These are phyloP conservation scores for Phytophthora tentaculata DNA, from an alignment of 352 stramenopile species.

Conservation along the genomic window DNA sequence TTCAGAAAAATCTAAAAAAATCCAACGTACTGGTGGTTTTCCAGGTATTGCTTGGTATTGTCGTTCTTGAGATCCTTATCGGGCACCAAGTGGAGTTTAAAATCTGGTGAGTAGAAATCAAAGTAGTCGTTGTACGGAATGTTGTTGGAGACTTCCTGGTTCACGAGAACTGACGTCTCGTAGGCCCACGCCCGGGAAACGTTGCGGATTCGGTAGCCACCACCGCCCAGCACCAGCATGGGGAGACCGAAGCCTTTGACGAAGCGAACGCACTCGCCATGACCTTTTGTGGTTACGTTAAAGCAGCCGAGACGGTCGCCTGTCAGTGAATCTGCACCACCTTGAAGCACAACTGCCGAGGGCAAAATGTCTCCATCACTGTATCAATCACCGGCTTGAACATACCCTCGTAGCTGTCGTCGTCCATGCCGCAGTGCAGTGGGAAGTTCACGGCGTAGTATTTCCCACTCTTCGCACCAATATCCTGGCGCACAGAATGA, in stretches of 20 bases:
- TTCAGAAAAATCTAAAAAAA: not conserved
- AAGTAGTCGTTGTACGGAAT: slow-evolving; percentile 88
- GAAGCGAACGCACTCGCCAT: slow-evolving; percentile 80
- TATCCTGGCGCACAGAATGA: too few species aligned
- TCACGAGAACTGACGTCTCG: slow-evolving; percentile 95
- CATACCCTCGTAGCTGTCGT: slow-evolving; percentile 94
- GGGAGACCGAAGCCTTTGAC: slow-evolving; percentile 87
- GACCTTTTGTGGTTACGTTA: slow-evolving; percentile 93
- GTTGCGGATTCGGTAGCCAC: slow-evolving; percentile 88
- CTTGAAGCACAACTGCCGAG: slow-evolving; percentile 97
- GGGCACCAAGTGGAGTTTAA: slow-evolving; percentile 83
- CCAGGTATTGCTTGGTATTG: slow-evolving; percentile 80
- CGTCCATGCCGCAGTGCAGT: slow-evolving; percentile 95
- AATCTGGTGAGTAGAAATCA: slow-evolving; percentile 79
- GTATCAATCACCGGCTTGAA: slow-evolving; percentile 98
- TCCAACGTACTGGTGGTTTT: slow-evolving; percentile 74
- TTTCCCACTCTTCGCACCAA: slow-evolving; percentile 92
- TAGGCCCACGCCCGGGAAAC: slow-evolving; percentile 96
- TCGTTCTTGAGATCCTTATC: slow-evolving; percentile 78
- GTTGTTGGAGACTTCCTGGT: slow-evolving; percentile 75
- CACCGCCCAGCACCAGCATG: slow-evolving; percentile 82
- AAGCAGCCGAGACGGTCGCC: slow-evolving; percentile 98
- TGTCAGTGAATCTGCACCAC: slow-evolving; percentile 96
- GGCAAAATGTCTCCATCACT: slow-evolving; percentile 89
- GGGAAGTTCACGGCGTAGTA: slow-evolving; percentile 97